Evolutionary conservation across 1,284 basidiomycete species (phyloP).

Genomic region (Leccinum griseonigrum): DNA sequence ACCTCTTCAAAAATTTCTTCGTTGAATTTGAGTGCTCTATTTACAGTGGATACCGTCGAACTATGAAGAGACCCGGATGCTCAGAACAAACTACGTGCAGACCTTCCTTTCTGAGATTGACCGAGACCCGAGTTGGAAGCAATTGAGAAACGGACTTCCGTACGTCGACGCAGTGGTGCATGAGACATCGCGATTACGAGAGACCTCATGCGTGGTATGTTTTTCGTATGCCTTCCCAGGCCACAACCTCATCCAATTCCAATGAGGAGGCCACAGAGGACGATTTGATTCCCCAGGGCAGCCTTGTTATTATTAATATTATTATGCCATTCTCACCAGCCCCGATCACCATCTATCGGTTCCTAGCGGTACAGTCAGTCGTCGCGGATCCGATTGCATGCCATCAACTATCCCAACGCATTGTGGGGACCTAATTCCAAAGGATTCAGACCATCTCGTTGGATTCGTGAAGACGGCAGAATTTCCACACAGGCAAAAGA

Average conservation of each 20-base stretch:
- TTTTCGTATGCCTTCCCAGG: background rate
- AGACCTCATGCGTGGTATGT: conserved; percentile 19
- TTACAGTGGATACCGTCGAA: conserved; percentile 25
- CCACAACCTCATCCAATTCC: conserved; percentile 7
- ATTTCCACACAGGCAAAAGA: conserved; percentile 28
- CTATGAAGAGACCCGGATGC: conserved; percentile 21
- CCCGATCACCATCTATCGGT: conserved; percentile 38
- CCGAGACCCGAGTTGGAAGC: conserved; percentile 35
- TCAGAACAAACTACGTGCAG: conserved; percentile 42
- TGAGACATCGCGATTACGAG: conserved; percentile 21
- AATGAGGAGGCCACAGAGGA: conserved; percentile 42
- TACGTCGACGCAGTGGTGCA: conserved; percentile 37
- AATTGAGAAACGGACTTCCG: conserved; percentile 31
- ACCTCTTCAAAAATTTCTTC: background rate
- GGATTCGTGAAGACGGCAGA: conserved; percentile 11
- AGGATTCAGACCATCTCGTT: conserved; percentile 24
- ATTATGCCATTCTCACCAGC: conserved; percentile 30
- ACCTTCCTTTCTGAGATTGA: conserved; percentile 32
- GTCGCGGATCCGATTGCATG: conserved; percentile 41
- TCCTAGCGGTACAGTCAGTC: conserved; percentile 38
- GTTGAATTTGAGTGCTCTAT: background rate
- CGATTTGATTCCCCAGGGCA: conserved; percentile 49
- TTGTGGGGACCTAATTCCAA: conserved; percentile 45
- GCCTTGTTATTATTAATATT: conserved; percentile 29
- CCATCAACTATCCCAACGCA: conserved; percentile 45